Conservation (phyloP, 2,329 filamentous ascomycete genomes). For the Plenodomus lindquistii region DNA sequence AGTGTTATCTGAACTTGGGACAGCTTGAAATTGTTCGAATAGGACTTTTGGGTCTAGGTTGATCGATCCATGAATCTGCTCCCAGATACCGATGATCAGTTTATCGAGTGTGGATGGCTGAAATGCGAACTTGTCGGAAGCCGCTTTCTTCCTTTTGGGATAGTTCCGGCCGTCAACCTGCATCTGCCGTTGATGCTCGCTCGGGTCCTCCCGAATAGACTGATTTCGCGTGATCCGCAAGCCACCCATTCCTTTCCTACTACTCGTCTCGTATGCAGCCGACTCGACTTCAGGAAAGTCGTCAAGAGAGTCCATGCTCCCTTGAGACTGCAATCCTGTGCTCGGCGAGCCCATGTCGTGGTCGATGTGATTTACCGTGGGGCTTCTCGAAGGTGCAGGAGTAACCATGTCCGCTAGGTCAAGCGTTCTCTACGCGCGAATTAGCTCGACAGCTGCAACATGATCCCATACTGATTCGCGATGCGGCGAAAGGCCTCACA, state of each 20-base stretch:
- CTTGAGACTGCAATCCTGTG: slow-evolving; percentile 8
- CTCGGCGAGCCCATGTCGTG: slow-evolving; percentile 6
- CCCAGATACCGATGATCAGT: slow-evolving; percentile 55
- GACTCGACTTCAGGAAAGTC: slow-evolving; percentile 4
- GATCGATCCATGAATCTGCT: slow-evolving; percentile 51
- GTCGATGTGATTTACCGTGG: slow-evolving; percentile 13
- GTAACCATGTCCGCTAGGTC: slow-evolving; percentile 31
- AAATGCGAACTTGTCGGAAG: slow-evolving; percentile 46
- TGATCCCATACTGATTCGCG: neutral
- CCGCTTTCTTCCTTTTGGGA: slow-evolving; percentile 38
- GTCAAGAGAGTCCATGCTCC: slow-evolving; percentile 1
- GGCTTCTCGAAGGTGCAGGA: slow-evolving; percentile 27
- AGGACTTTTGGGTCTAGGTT: slow-evolving; percentile 47
- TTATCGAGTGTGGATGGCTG: slow-evolving; percentile 55
- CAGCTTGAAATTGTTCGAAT: slow-evolving; percentile 37
- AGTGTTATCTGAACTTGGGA: slow-evolving; percentile 14
- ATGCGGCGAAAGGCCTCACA: neutral
- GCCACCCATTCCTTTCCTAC: slow-evolving; percentile 33
- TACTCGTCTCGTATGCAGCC: slow-evolving; percentile 4
- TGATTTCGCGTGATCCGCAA: slow-evolving; percentile 32
- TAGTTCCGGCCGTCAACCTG: slow-evolving; percentile 36
- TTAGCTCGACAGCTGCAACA: slow-evolving; percentile 3
- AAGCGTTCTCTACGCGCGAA: slow-evolving; percentile 23
- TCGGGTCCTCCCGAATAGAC: slow-evolving; percentile 32
- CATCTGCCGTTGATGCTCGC: slow-evolving; percentile 40